Base-by-base conservation (phyloP, 2,329 filamentous ascomycete species). In the Pyrenophora graminea region DNA sequence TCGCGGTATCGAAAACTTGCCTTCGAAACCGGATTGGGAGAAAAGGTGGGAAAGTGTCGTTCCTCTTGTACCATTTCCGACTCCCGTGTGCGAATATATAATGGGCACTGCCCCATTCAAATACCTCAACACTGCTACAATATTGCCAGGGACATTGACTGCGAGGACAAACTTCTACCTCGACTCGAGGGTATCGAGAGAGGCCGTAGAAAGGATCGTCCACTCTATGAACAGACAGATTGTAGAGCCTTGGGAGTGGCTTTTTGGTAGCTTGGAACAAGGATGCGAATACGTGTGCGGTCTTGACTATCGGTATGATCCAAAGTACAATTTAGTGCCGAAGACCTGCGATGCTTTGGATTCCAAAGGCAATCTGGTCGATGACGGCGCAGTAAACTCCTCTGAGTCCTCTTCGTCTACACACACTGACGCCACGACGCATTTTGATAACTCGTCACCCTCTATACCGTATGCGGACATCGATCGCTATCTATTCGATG, bases 241-340 rank as follows among this genome's bases (percentile, higher is more conserved):
- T 4, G 25, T 7, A 2, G 34, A 34, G 13, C 45, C 48, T 7
- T 51, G 47, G 46, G 34, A 55, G n/a, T 54, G 51, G 54, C 33
- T 42, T 1, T 56, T 55, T 15, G 48, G 48, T 12, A 15, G 18
- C 4, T 13, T 57, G 15, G 31, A 21, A 12, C 38, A 51, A 8
- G 53, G 53, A 10, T 25, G 27, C 19, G 56, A 59, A 30, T 56
- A 48, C n/a, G 19, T 56, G 10, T 54, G 50, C 39, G 31, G 54
- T 3, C 39, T 56, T 3, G 39, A 47, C 2, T 52, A 42, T 43
- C 38, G 39, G n/a, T 7, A 30, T 10, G 40, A 48, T 31, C 17
- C 17, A 13, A 15, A 47, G 6, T 53, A 45, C 12, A 33, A 19
- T 6, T 18, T 46, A 27, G 13, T 37, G 6, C 17, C n/a, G 5